Base-by-base conservation (phyloP, 1,284 basidiomycete genomes). In the Rhizopogon hawkerae region DNA sequence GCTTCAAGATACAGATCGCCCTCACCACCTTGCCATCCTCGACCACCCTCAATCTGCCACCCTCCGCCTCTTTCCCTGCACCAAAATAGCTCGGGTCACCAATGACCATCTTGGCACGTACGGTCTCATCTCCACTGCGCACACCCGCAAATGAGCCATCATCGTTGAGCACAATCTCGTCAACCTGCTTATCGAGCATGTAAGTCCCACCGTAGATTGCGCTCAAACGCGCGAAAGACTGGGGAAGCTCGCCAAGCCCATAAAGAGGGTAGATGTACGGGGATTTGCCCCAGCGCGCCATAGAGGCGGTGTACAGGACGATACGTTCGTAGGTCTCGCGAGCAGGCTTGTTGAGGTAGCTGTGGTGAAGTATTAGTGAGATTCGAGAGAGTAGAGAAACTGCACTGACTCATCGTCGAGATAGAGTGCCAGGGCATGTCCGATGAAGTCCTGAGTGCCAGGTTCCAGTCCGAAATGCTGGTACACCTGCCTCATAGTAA, bases 221-320 rank as follows among this genome's bases (percentile, higher is more conserved):
- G 57, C 90, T 94, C 51, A 98, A 79, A 65, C 96, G 92, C 13
- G 96, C 96, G 64, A 99, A 99, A 2, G 95, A 92, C 67, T 99
- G 96, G 16, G 96, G 96, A 45, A 99, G 86, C 70, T 99, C 96
- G 59, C 96, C 96, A 46, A 99, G 88, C 57, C 96, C 96, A 70
- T 98, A 99, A 48, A 98, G 81, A 11, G 96, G 96, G 75, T 99
- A 98, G 68, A 99, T 97, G 77, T 98, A 99, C 3, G 96, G 96
- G 14, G 96, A 98, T 72, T 98, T 98, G 61, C 96, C 96, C 71
- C 97, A 98, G 49, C 96, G 90, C 26, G 96, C 93, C 92, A 99
- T 97, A 16, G 95, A 98, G 6, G 90, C 88, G 13, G 93, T 97
- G 75, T 99, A 99, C 54, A 98, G 83, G 57, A 98, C 79, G 69